These are phyloP conservation scores for Stagonosporopsis chrysanthemi DNA, from an alignment of 2,329 filamentous ascomycete species.

Conservation along the genomic window DNA sequence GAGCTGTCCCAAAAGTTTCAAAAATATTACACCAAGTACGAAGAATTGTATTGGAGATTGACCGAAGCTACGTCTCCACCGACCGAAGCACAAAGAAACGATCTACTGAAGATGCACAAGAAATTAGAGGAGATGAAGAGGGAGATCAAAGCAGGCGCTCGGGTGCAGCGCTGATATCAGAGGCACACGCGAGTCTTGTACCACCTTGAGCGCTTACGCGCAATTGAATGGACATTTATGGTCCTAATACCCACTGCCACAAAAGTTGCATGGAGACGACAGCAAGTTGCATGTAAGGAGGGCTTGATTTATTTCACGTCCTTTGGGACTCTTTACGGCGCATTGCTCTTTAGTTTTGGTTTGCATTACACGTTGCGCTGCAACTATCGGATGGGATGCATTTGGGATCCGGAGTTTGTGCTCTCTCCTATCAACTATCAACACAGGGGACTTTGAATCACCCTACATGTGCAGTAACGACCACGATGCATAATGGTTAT, in stretches of 20 bases:
- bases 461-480: slow-evolving; percentile 25
- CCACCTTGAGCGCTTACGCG: slow-evolving; percentile 12
- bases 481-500: slow-evolving; percentile 31
- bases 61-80: slow-evolving; percentile 53
- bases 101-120: slow-evolving; percentile 62
- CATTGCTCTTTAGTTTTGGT: slow-evolving; percentile 10
- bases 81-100: slow-evolving; percentile 58
- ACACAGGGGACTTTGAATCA: slow-evolving; percentile 16
- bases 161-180: slow-evolving; percentile 33
- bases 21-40: slow-evolving; percentile 65
- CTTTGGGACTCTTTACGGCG: slow-evolving; percentile 9
- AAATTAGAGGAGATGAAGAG: slow-evolving; percentile 64
- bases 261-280: slow-evolving; percentile 4
- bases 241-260: slow-evolving; percentile 3
- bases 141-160: slow-evolving; percentile 58
- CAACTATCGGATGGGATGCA: slow-evolving; percentile 22
- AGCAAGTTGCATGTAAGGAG: slow-evolving; percentile 19
- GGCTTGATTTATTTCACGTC: slow-evolving; percentile 5
- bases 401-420: slow-evolving; percentile 23
- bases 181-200: slow-evolving; percentile 5
- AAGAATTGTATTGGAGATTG: slow-evolving; percentile 60
- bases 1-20: slow-evolving; percentile 62
- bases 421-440: slow-evolving; percentile 14
- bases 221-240: slow-evolving; percentile 1
- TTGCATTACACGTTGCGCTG: slow-evolving; percentile 22